These are phyloP conservation scores for Nyssa sinensis DNA, from an alignment of 148 eudicot species.

Conservation along the genomic window DNA sequence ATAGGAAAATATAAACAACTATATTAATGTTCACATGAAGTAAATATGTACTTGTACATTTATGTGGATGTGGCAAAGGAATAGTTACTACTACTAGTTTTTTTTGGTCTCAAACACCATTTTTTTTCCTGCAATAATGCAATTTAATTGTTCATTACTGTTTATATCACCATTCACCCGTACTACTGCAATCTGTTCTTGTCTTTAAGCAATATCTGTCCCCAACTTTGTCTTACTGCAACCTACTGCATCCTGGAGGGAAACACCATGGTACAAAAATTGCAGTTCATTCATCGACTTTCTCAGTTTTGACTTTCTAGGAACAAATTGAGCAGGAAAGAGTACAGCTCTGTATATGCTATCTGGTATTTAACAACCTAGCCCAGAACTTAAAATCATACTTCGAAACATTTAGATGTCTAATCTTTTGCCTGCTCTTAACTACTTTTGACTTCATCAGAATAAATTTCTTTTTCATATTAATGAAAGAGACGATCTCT, in stretches of 20 bases:
- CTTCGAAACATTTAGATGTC: neutral
- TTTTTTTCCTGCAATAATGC: too few relatives aligned
- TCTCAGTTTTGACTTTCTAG: conserved; percentile 96
- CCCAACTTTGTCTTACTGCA: too few relatives aligned
- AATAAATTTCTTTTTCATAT: neutral
- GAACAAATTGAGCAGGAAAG: conserved; percentile 98
- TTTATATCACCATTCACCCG: too few relatives aligned
- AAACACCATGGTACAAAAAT: conserved; percentile 53
- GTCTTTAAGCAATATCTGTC: conserved; percentile 7
- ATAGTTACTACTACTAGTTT: too few relatives aligned
- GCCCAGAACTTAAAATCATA: neutral
- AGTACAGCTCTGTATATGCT: conserved; percentile 94
- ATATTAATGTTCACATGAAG: too few relatives aligned
- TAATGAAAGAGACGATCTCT: conserved; percentile 1
- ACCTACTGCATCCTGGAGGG: conserved; percentile 79
- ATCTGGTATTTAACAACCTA: conserved; percentile 44
- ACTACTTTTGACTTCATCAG: neutral
- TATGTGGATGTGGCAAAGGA: too few relatives aligned
- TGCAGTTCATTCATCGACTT: conserved; percentile 87
- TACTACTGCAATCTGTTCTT: neutral
- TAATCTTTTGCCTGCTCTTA: neutral
- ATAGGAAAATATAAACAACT: too few relatives aligned
- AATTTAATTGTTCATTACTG: too few relatives aligned
- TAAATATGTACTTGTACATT: too few relatives aligned
- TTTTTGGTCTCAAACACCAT: too few relatives aligned